Evolutionary conservation across 2,329 filamentous ascomycete genomes (phyloP).

Genomic region (Paraphaeosphaeria minitans): DNA sequence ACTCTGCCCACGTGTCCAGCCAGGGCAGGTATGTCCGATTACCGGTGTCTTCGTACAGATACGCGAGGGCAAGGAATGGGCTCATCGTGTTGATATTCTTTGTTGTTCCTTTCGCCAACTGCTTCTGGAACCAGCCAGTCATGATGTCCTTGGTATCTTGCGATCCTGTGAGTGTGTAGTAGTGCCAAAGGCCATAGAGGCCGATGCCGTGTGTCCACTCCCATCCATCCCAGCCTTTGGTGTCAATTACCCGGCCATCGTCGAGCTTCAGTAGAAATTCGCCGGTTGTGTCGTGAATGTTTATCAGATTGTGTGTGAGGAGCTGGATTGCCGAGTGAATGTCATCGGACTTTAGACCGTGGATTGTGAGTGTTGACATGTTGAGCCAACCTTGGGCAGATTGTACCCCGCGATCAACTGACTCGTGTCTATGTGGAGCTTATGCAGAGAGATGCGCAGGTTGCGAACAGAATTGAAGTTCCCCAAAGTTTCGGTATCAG

Average conservation of each 20-base stretch:
- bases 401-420: background rate
- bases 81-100: constrained; percentile 90
- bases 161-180: constrained; percentile 74
- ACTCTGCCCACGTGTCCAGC: constrained; percentile 82
- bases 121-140: constrained; percentile 72
- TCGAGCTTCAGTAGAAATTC: constrained; percentile 73
- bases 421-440: background rate
- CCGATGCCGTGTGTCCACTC: constrained; percentile 84
- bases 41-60: constrained; percentile 75
- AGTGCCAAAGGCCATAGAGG: constrained; percentile 81
- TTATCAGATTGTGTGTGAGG: constrained; percentile 75
- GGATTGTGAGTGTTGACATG: constrained; percentile 50
- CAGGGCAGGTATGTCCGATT: constrained; percentile 74
- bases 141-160: constrained; percentile 67
- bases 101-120: constrained; percentile 73
- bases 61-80: constrained; percentile 74
- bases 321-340: constrained; percentile 64
- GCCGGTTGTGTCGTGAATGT: constrained; percentile 76
- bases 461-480: background rate
- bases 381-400: constrained; percentile 3
- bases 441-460: background rate
- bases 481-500: background rate
- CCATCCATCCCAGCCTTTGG: constrained; percentile 84
- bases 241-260: constrained; percentile 79
- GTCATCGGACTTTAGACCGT: constrained; percentile 49